Conservation (phyloP, 2,329 filamentous ascomycete species). For the Aspergillus piperis region DNA sequence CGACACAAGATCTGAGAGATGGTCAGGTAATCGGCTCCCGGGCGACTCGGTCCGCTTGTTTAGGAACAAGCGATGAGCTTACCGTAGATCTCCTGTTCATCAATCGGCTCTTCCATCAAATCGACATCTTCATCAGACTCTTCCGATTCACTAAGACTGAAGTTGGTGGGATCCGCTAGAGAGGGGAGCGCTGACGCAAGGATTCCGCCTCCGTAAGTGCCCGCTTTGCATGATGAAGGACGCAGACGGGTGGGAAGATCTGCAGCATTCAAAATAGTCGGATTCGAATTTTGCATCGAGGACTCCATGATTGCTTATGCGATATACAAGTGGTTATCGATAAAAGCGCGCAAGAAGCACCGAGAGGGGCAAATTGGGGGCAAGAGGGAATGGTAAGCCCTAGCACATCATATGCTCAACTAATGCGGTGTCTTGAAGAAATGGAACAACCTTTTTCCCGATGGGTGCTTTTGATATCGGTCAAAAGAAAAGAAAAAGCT, state of each 20-base stretch:
- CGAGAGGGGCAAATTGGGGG: not conserved
- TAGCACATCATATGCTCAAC: too few relatives aligned
- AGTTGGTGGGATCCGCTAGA: conserved; percentile 53
- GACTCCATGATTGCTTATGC: conserved; percentile 28
- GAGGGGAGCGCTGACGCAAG: conserved; percentile 57
- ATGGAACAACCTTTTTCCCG: too few relatives aligned
- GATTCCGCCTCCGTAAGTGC: conserved; percentile 37
- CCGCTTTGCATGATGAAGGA: conserved; percentile 47
- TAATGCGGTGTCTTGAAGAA: too few relatives aligned
- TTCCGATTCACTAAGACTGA: conserved; percentile 42
- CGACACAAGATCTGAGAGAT: conserved; percentile 75
- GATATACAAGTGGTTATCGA: not conserved
- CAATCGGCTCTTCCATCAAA: conserved; percentile 75
- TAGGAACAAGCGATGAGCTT: conserved; percentile 20
- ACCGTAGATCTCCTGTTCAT: conserved; percentile 97
- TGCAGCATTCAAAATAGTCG: conserved; percentile 82
- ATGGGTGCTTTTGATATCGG: too few relatives aligned
- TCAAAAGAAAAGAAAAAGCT: too few relatives aligned
- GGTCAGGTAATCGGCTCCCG: conserved; percentile 1
- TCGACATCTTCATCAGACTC: conserved; percentile 56
- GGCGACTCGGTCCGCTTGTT: not conserved
- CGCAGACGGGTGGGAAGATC: conserved; percentile 79
- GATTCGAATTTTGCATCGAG: conserved; percentile 66
- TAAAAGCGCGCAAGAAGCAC: not conserved
- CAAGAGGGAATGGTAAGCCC: not conserved